Percentiles rank a stretch among this genome's conserved stretches.
Evolutionary conservation across 257 asterid genomes (phyloP).

Genomic region (Parsonsia alboflavescens): DNA sequence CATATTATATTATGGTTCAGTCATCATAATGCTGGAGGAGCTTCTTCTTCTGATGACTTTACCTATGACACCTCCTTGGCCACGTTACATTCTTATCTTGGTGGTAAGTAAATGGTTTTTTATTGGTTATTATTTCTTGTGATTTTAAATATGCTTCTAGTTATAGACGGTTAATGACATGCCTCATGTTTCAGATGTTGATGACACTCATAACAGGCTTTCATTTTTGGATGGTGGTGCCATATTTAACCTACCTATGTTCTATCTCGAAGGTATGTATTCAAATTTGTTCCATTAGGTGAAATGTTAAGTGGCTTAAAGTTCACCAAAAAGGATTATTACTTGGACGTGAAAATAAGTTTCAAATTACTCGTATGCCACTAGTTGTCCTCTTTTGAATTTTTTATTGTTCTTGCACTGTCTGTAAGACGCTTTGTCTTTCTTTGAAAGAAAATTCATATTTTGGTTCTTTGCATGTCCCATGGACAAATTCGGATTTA

Average conservation of each 20-base stretch:
- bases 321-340: not conserved
- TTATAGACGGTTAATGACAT: conserved; percentile 18
- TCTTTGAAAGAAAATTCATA: no score
- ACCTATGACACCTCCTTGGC: conserved; percentile 73
- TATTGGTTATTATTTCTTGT: not conserved
- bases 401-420: not conserved
- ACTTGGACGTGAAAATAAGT: not conserved
- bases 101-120: conserved; percentile 43
- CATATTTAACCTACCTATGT: conserved; percentile 60
- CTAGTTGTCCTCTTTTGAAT: not conserved
- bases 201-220: conserved; percentile 71
- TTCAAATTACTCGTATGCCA: not conserved
- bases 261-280: conserved; percentile 68
- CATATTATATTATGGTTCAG: conserved; percentile 27
- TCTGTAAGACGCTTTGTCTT: not conserved
- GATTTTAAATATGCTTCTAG: conserved; percentile 1
- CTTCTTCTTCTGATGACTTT: conserved; percentile 60
- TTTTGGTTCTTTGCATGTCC: not conserved
- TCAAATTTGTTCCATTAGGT: not conserved
- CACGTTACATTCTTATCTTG: conserved; percentile 85
- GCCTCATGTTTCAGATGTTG: conserved; percentile 55
- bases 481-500: no score
- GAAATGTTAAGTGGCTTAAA: not conserved
- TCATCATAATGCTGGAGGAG: conserved; percentile 41
- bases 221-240: conserved; percentile 89